Evolutionary conservation across 1,139 yeast genomes (phyloP).

Genomic region (Suhomyces yuchorum): DNA sequence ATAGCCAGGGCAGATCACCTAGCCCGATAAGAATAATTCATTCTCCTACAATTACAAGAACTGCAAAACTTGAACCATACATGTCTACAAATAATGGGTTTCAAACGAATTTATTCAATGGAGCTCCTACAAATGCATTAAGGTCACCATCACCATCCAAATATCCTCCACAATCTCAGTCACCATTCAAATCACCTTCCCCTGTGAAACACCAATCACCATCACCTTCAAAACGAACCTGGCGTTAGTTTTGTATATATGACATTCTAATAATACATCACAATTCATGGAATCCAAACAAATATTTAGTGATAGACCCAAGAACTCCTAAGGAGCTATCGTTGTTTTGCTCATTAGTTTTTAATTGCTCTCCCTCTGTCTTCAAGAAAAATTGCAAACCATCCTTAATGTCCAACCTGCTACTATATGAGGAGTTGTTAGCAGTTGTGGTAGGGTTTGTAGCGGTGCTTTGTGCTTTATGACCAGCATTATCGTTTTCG

Average conservation of each 20-base stretch:
- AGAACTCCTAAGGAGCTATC: slow-evolving; percentile 38
- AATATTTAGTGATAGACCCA: slow-evolving; percentile 38
- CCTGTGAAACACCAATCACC: slow-evolving; percentile 15
- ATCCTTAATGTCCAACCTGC: slow-evolving; percentile 43
- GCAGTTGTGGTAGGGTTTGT: slow-evolving; percentile 1
- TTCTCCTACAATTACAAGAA: slow-evolving; percentile 10
- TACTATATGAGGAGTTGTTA: slow-evolving; percentile 18
- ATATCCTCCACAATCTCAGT: slow-evolving; percentile 7
- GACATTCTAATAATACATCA: slow-evolving; percentile 17
- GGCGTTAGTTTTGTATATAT: slow-evolving; percentile 6
- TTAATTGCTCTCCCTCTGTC: slow-evolving; percentile 20
- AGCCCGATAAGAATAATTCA: slow-evolving; percentile 12
- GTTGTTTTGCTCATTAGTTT: slow-evolving; percentile 18
- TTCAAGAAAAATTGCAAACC: slow-evolving; percentile 44
- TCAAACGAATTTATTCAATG: slow-evolving; percentile 6
- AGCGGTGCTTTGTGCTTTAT: not conserved
- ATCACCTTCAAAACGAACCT: slow-evolving; percentile 13
- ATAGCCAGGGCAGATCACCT: slow-evolving; percentile 10
- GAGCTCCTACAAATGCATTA: slow-evolving; percentile 7
- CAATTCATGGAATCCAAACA: slow-evolving; percentile 51
- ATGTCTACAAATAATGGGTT: slow-evolving; percentile 5
- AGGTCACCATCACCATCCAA: slow-evolving; percentile 17
- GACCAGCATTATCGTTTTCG: slow-evolving; percentile 3
- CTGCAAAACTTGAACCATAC: slow-evolving; percentile 6
- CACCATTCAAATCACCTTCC: slow-evolving; percentile 16